Percentiles rank a stretch among this genome's conserved stretches.
Evolutionary conservation across 2,329 filamentous ascomycete genomes (phyloP).

Genomic region (Sclerotinia borealis): DNA sequence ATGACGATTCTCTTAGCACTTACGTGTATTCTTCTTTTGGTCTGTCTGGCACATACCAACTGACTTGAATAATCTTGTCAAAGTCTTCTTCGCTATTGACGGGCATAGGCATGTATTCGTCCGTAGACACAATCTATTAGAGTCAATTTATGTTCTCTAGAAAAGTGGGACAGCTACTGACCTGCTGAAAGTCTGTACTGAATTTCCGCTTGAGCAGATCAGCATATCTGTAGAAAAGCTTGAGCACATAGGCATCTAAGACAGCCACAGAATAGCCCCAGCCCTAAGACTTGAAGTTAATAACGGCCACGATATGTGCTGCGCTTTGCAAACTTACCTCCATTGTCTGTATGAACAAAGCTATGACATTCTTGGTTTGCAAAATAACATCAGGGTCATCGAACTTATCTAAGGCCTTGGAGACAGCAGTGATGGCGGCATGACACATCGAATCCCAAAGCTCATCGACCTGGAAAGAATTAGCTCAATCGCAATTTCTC

Average conservation of each 20-base stretch:
- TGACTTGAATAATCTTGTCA: slow-evolving; percentile 91
- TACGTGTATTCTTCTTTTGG: slow-evolving; percentile 67
- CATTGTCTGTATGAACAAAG: slow-evolving; percentile 97
- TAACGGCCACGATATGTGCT: background rate
- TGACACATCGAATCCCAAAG: slow-evolving; percentile 98
- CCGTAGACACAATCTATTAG: slow-evolving; percentile 67
- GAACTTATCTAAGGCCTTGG: slow-evolving; percentile 70
- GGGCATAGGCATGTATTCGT: slow-evolving; percentile 99
- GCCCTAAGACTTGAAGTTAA: slow-evolving; percentile 45
- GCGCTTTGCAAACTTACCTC: slow-evolving; percentile 52
- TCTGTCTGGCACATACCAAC: slow-evolving; percentile 89
- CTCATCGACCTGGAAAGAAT: slow-evolving; percentile 71
- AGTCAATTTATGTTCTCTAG: slow-evolving; percentile 13
- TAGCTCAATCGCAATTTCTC: slow-evolving; percentile 9
- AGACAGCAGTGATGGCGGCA: slow-evolving; percentile 74
- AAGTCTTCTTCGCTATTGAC: slow-evolving; percentile 88
- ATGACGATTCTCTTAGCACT: background rate
- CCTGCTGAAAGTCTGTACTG: slow-evolving; percentile 92
- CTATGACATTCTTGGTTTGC: slow-evolving; percentile 91
- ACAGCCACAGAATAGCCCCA: slow-evolving; percentile 83
- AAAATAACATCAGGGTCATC: slow-evolving; percentile 82
- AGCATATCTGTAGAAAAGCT: slow-evolving; percentile 82
- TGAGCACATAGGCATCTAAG: slow-evolving; percentile 80
- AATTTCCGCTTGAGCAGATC: slow-evolving; percentile 86
- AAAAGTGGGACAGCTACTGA: slow-evolving; percentile 32